phyloP scores from a whole-genome alignment of 768 basidiomycete genomes.

The Lactarius psammicola region DNA sequence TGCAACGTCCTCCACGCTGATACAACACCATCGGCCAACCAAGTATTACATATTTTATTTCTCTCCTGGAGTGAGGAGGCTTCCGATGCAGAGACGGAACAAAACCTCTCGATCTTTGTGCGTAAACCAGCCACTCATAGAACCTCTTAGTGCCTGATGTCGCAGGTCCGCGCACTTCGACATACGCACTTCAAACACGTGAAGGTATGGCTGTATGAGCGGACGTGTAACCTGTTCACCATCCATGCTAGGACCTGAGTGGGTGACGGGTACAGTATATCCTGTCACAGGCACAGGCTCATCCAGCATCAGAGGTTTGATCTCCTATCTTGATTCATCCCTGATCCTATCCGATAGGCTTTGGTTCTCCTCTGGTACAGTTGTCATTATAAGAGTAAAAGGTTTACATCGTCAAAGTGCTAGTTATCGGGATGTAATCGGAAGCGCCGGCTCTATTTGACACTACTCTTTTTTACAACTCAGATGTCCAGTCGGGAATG shows the following conservation, averaged over 20 bases:
- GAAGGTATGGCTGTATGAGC: background rate
- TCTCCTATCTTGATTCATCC: background rate
- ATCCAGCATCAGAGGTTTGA: background rate
- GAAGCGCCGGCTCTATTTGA: background rate
- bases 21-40: no score
- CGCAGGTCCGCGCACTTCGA: background rate
- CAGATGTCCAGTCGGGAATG: background rate
- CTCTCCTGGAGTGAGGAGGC: no score
- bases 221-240: background rate
- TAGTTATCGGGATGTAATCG: background rate
- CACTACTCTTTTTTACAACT: background rate
- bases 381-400: background rate
- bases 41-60: background rate
- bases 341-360: background rate
- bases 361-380: background rate
- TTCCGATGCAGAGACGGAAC: no score
- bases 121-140: no score
- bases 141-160: no score
- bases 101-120: no score
- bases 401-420: background rate
- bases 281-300: no score
- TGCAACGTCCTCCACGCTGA: background rate
- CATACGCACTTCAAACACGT: background rate
- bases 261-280: background rate
- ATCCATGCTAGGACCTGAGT: background rate